phyloP scores from a whole-genome alignment of 495 filamentous ascomycete genomes.

The Coniosporium apollinis region DNA sequence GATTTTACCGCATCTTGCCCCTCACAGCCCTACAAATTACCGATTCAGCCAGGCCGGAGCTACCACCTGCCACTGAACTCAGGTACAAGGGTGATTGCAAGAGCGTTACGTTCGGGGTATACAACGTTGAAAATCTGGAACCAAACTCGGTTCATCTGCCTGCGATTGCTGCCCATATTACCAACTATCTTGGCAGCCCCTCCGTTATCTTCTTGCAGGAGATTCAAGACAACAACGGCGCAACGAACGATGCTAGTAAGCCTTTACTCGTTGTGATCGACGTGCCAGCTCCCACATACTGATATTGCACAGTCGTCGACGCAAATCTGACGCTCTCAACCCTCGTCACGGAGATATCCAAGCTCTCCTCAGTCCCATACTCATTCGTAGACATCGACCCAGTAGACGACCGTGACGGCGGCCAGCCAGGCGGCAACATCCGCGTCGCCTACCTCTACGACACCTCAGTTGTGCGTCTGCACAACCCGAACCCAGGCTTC shows the following conservation, averaged over 20 bases:
- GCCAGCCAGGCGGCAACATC: conserved; percentile 47
- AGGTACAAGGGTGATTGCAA: conserved; percentile 28
- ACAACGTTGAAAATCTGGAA: conserved; percentile 45
- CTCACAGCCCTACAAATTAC: conserved; percentile 31
- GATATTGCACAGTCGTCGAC: too few relatives aligned
- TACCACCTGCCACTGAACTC: conserved; percentile 27
- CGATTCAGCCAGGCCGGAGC: conserved; percentile 18
- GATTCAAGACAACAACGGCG: conserved; percentile 41
- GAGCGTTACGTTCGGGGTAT: conserved; percentile 36
- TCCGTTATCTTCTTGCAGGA: conserved; percentile 43
- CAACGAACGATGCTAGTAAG: conserved; percentile 33
- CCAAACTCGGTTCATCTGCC: conserved; percentile 29
- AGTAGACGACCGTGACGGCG: conserved; percentile 33
- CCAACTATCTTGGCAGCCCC: conserved; percentile 33
- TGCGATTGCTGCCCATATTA: conserved; percentile 36
- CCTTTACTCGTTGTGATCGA: too few relatives aligned
- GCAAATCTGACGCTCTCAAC: conserved; percentile 31
- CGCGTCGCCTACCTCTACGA: conserved; percentile 45
- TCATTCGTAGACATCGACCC: conserved; percentile 33
- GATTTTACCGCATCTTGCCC: conserved; percentile 43
- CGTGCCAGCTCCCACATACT: conserved; percentile 2
- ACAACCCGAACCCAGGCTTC: conserved; percentile 30
- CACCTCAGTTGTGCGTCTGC: conserved; percentile 30
- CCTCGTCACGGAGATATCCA: conserved; percentile 26
- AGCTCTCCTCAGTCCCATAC: conserved; percentile 26